Percentiles rank a stretch among this genome's conserved stretches.
These are phyloP conservation scores for Suillus clintonianus DNA, from an alignment of 768 basidiomycete genomes.

Conservation along the genomic window DNA sequence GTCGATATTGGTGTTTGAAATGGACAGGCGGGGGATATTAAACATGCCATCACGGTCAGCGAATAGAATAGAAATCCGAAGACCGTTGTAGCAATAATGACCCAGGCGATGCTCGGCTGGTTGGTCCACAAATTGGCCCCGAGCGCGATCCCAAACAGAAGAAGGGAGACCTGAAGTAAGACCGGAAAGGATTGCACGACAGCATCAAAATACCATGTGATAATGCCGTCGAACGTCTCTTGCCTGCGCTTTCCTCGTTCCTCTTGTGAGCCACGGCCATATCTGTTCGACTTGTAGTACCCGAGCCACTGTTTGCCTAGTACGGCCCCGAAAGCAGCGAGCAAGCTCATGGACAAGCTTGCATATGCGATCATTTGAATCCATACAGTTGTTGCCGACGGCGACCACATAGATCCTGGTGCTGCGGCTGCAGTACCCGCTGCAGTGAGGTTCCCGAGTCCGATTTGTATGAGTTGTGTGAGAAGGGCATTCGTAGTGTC, in stretches of 20 bases:
- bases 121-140: too few species aligned
- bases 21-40: too few species aligned
- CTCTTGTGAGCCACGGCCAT: conserved; percentile 6
- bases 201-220: conserved; percentile 12
- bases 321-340: conserved; percentile 15
- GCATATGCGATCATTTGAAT: conserved; percentile 12
- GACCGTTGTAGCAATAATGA: too few species aligned
- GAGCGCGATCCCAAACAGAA: too few species aligned
- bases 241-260: conserved; percentile 12
- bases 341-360: conserved; percentile 13
- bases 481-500: conserved; percentile 14
- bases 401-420: neutral
- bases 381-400: fast-evolving
- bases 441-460: conserved; percentile 1
- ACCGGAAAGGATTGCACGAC: conserved; percentile 12
- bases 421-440: neutral
- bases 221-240: conserved; percentile 9
- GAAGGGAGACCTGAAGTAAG: conserved; percentile 12
- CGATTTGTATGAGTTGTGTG: conserved; percentile 6
- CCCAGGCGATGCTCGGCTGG: too few species aligned
- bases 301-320: conserved; percentile 19
- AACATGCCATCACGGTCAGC: too few species aligned
- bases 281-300: neutral
- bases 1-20: conserved; percentile 1
- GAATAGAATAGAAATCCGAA: too few species aligned